Base-by-base conservation (phyloP, 139 green algal genomes). In the Edaphochlamys debaryana region DNA sequence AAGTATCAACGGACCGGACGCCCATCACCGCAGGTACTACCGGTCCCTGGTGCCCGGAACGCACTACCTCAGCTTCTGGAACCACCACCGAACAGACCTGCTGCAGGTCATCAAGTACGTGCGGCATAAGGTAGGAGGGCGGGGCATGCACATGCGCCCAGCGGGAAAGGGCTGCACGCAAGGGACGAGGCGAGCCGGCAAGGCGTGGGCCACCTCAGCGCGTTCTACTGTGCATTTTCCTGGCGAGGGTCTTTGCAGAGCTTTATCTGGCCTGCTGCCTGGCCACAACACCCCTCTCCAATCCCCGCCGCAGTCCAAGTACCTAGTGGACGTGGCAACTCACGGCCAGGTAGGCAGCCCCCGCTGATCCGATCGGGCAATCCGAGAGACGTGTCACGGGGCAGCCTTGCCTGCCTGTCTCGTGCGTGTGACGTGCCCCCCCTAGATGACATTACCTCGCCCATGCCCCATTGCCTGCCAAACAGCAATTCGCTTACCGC, bases 21-120 rank as follows among this genome's bases (percentile, higher is more conserved):
- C n/a, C n/a, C n/a, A n/a, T n/a, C n/a, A n/a, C n/a, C n/a, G n/a
- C n/a, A n/a, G n/a, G n/a, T 84, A 84, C 50, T 74, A 84, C 67
- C 36, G 78, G 19, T 67, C 40, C 7, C 64, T 84, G 41, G 66
- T 76, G 3, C 40, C 67, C 1, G 78, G 78, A 19, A 68, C 37
- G 52, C 78, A 84, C 69, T 84, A 84, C 78, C 45, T 84, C 5
- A 41, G 17, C 50, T 69, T 84, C 50, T 84, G 78, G 78, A 74
- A 67, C 52, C 52, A 79, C 72, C 72, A 79, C 72, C 23, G 72
- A 0, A 42, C 72, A 0, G 72, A 79, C 29, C 23, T 79, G 20
- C 72, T 79, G 52, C 36, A 79, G 8, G 30, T 34, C 25, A 37
- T 79, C 4, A 36, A 37, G 6, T 37, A 38, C 72, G 7, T 79